phyloP scores from a whole-genome alignment of 805 yeast species.

The Candida ponderosae region DNA sequence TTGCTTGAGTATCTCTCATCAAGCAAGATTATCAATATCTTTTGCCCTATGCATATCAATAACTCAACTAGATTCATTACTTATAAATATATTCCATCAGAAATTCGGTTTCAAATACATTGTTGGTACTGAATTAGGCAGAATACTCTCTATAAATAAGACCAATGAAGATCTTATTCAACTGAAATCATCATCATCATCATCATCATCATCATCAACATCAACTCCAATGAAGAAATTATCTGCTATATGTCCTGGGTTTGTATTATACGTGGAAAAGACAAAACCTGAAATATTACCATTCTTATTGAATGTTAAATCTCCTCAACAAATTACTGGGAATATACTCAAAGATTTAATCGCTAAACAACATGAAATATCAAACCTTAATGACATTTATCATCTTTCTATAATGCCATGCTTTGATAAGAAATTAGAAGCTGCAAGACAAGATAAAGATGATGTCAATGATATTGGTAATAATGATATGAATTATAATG shows the following conservation, averaged over 20 bases:
- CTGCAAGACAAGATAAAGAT: conserved; percentile 70
- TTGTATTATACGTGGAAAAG: conserved; percentile 93
- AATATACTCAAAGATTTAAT: conserved; percentile 52
- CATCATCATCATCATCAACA: too few relatives aligned
- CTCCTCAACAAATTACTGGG: conserved; percentile 94
- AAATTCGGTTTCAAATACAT: conserved; percentile 63
- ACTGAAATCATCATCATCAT: too few relatives aligned
- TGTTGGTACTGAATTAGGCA: conserved; percentile 80
- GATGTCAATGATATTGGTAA: conserved; percentile 35
- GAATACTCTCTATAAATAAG: conserved; percentile 54
- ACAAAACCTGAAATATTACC: conserved; percentile 84
- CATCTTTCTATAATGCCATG: conserved; percentile 94
- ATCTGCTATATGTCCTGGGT: conserved; percentile 87
- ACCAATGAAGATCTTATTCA: conserved; percentile 32
- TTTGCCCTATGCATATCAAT: conserved; percentile 50
- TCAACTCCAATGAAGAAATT: too few relatives aligned
- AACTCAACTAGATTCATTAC: conserved; percentile 49
- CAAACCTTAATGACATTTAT: conserved; percentile 38
- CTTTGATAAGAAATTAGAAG: conserved; percentile 92
- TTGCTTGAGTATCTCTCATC: conserved; percentile 80
- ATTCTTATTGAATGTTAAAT: conserved; percentile 62
- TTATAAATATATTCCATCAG: conserved; percentile 49
- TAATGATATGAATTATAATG: conserved; percentile 31
- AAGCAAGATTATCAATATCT: conserved; percentile 76
- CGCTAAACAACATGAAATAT: conserved; percentile 24